A percentile compares a stretch with the other conserved stretches of the same genome.
Conservation (phyloP, 768 basidiomycete genomes). For the Terana coerulea region DNA sequence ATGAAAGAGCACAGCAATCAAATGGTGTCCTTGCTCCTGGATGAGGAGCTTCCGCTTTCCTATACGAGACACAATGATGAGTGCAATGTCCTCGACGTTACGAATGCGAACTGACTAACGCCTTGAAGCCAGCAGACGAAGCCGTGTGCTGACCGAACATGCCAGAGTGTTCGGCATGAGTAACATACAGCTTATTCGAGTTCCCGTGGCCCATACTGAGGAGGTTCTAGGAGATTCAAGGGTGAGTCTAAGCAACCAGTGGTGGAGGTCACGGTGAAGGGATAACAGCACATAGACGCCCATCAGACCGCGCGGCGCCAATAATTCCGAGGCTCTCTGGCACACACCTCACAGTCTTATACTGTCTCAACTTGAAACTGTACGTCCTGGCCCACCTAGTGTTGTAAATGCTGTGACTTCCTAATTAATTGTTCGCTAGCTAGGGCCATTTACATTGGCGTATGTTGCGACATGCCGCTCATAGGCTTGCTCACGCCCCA, state of each 20-base stretch:
- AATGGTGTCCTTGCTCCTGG: constrained; percentile 69
- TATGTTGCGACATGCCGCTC: constrained; percentile 20
- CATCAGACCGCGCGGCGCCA: no score
- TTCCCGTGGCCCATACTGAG: constrained; percentile 78
- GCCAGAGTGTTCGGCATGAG: constrained; percentile 84
- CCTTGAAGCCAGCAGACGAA: constrained; percentile 68
- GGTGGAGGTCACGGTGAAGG: no score
- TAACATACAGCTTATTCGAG: constrained; percentile 84
- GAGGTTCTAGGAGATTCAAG: background rate
- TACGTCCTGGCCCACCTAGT: no score
- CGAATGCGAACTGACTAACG: constrained; percentile 38
- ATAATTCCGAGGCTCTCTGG: no score
- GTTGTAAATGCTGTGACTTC: no score
- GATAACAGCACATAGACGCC: no score
- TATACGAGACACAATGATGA: constrained; percentile 23
- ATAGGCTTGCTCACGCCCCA: constrained; percentile 18
- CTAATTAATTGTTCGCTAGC: no score
- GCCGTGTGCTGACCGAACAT: constrained; percentile 74
- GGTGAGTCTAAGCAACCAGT: background rate
- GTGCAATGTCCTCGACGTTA: background rate
- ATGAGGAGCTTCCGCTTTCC: constrained; percentile 66
- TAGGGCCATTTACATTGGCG: no score
- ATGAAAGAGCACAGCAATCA: constrained; percentile 89
- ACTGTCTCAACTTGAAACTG: no score
- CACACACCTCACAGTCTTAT: no score